Percentiles rank a stretch among this genome's conserved stretches.
Evolutionary conservation across 345 rosid genomes (phyloP).

Genomic region (Angophora floribunda): DNA sequence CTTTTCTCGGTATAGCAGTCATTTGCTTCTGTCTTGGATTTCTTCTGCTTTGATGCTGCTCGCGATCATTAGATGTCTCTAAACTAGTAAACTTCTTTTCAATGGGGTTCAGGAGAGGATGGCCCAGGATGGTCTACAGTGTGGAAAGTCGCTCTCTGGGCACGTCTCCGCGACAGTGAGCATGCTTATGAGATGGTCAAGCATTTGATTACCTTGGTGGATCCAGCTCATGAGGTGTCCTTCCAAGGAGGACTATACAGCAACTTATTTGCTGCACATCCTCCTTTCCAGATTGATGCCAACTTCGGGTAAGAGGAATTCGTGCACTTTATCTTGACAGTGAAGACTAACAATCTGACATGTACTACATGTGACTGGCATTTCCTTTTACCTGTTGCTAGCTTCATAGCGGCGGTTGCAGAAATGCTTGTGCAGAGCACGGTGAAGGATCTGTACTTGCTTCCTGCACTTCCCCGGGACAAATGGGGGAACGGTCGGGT

Average conservation of each 20-base stretch:
- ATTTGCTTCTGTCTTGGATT: not conserved
- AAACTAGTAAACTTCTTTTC: not conserved
- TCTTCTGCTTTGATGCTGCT: not conserved
- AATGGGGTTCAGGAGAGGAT: slow-evolving; percentile 52
- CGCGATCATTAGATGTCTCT: not conserved
- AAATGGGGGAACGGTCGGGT: slow-evolving; percentile 72
- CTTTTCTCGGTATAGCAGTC: not conserved
- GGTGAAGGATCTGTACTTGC: slow-evolving; percentile 50
- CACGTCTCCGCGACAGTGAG: slow-evolving; percentile 63
- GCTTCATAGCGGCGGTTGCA: slow-evolving; percentile 65
- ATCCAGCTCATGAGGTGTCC: slow-evolving; percentile 50
- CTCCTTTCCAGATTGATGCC: slow-evolving; percentile 98
- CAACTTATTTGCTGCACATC: slow-evolving; percentile 89
- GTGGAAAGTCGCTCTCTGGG: slow-evolving; percentile 92
- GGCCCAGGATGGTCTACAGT: slow-evolving; percentile 97
- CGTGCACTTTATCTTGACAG: not conserved
- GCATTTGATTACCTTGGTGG: slow-evolving; percentile 62
- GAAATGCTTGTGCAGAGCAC: slow-evolving; percentile 94
- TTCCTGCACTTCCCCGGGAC: slow-evolving; percentile 74
- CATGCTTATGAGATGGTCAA: slow-evolving; percentile 70
- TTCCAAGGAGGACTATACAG: slow-evolving; percentile 80
- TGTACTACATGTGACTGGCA: not conserved
- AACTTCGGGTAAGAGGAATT: slow-evolving; percentile 67
- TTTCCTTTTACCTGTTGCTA: slow-evolving; percentile 4
- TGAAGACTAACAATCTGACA: not conserved